phyloP scores from a whole-genome alignment of 768 basidiomycete genomes.

The Psilocybe cyanescens region DNA sequence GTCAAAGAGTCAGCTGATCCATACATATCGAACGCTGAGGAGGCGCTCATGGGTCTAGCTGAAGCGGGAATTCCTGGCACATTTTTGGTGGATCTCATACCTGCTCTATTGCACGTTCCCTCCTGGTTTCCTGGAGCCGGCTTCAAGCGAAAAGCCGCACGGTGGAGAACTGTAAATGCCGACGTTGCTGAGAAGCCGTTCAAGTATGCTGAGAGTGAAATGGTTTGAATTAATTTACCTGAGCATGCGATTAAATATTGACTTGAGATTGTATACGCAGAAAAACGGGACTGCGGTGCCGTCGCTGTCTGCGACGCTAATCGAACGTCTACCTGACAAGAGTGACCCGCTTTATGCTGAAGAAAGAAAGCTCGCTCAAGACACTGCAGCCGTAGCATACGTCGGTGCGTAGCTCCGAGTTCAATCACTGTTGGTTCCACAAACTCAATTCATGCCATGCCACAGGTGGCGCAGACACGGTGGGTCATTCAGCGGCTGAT shows the following conservation, averaged over 20 bases:
- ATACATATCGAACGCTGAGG: constrained; percentile 34
- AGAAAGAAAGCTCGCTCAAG: constrained; percentile 5
- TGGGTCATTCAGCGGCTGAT: not conserved
- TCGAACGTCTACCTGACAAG: constrained; percentile 13
- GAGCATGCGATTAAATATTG: not conserved
- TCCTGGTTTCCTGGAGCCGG: constrained; percentile 43
- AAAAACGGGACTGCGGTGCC: constrained; percentile 7
- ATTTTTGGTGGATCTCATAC: constrained; percentile 25
- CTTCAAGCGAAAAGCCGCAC: constrained; percentile 31
- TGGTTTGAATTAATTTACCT: constrained; percentile 8
- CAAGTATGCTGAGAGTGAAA: constrained; percentile 19
- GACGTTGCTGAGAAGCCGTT: constrained; percentile 23
- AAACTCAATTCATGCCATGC: too few relatives aligned
- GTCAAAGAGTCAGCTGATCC: constrained; percentile 36
- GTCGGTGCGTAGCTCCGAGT: not conserved
- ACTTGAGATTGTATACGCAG: not conserved
- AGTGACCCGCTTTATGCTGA: constrained; percentile 8
- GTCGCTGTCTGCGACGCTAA: constrained; percentile 5
- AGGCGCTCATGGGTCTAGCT: constrained; percentile 28
- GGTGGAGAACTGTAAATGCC: constrained; percentile 18
- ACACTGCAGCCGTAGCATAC: not conserved
- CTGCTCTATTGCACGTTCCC: constrained; percentile 38
- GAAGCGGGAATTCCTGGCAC: constrained; percentile 28
- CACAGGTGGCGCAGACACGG: constrained; percentile 19
- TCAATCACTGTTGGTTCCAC: too few relatives aligned